Evolutionary conservation across 2,329 filamentous ascomycete species (phyloP), one percentile per base, ranked within the genome.

Genomic region (Ustilaginoidea virens): DNA sequence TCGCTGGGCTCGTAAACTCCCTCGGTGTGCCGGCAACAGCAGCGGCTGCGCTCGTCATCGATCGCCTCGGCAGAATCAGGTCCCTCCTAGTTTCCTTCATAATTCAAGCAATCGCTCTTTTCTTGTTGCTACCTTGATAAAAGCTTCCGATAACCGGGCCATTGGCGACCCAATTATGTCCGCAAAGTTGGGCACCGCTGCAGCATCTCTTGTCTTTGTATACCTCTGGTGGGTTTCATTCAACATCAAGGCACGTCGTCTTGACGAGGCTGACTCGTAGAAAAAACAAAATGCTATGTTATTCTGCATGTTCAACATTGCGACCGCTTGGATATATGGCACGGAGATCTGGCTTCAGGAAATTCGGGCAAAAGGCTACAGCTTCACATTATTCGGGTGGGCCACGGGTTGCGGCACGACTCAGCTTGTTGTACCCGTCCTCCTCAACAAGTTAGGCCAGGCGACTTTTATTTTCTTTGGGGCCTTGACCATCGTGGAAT

Each of bases 361-460:
- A 24, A 56, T 71, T 29, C 56, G 67, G 13, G 65, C 66, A 9
- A 61, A 70, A 41, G 68, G 67, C 7, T 66, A 69, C 40, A 64
- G 63, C 6, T 69, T 72, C 36, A 62, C 61, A 11, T 68, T 73
- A 35, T 63, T 63, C 3, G 66, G 66, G 2, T 72, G 67, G 67
- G 65, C 67, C n/a, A 56, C 68, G 32, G 67, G 65, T 19, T 60
- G 64, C 6, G 66, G 65, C 20, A 60, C n/a, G 24, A 68, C 65
- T 1, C 55, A 55, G 2, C 49, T 69, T 26, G 57, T 68, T 35
- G 69, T 49, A 37, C 61, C 60, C 16, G 61, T 68, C 42, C 63
- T 69, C 55, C 61, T 69, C 33, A 46, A 40, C 23, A 46, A 46
- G n/a, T 38, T 66, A 14, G 49, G 53, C 34, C 61, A 53, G 36